Base-by-base conservation (phyloP, 805 yeast genomes). In the Cyberlindnera petersonii region DNA sequence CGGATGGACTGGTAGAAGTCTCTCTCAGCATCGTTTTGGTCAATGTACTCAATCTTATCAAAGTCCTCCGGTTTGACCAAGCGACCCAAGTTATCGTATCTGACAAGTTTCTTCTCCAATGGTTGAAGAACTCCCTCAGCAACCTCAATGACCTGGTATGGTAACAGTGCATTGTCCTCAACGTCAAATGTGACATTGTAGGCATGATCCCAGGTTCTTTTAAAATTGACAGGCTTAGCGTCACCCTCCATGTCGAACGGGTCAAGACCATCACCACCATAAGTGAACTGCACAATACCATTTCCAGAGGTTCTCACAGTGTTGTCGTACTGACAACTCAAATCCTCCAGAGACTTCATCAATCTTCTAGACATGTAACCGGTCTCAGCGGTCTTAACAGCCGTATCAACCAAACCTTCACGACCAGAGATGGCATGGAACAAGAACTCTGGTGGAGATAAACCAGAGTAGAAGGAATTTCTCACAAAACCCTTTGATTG, bases 241-340 rank as follows among this genome's bases (percentile, higher is more conserved):
- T 94, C 96, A 51, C 98, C 98, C 66, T 94, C 99, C 98, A 93
- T 93, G 64, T 91, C 97, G 58, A 86, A 72, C 4, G 99, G 99
- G 69, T 93, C 99, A 48, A 93, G 74, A 33, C 98, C 96, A 63
- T 93, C 99, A 47, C 98, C 98, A 64, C 99, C 99, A 59, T 93
- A 93, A 24, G 87, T 86, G 65, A 93, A 93, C 65, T 93, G 99
- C 14, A 93, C 98, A 58, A 93, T 86, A 64, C 97, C 96, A 59
- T 88, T 88, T 39, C 94, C 76, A 1, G 98, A 91, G 44, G 95
- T 93, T 58, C 99, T 76, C 29, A 93, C 97, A 0, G 98, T 91
- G 53, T 78, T 79, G 61, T 93, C 99, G 63, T 93, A 93, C 57
- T 82, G 87, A 43, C 95, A 77, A 35, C 96, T 86, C 60, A 93